phyloP scores from a whole-genome alignment of 106 monocot species.

The Cymbidium sinense region DNA sequence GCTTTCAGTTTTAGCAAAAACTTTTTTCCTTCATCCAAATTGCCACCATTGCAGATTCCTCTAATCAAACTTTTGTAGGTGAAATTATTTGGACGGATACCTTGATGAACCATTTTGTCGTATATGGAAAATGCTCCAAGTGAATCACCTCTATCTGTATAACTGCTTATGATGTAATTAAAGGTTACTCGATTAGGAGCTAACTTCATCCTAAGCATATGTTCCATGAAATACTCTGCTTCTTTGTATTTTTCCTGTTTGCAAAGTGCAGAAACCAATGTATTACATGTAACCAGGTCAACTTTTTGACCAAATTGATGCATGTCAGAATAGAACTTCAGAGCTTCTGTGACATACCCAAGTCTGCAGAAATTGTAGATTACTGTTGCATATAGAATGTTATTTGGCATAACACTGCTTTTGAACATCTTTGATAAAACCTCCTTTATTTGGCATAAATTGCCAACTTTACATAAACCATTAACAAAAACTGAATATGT shows the following conservation, averaged over 20 bases:
- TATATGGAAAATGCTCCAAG: conserved; percentile 40
- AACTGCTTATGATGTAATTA: conserved; percentile 48
- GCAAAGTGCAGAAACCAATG: conserved; percentile 44
- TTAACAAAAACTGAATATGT: conserved; percentile 65
- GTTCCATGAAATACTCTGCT: conserved; percentile 59
- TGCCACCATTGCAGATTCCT: conserved; percentile 49
- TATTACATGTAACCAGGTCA: conserved; percentile 40
- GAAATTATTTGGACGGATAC: conserved; percentile 27
- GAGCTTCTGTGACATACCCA: conserved; percentile 41
- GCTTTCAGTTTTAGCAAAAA: conserved; percentile 32
- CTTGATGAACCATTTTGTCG: conserved; percentile 51
- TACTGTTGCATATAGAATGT: conserved; percentile 40
- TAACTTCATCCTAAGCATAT: conserved; percentile 55
- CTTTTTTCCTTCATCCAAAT: conserved; percentile 41
- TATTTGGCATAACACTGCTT: conserved; percentile 41
- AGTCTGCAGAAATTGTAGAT: conserved; percentile 39
- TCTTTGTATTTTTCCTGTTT: conserved; percentile 28
- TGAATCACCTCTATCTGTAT: conserved; percentile 38
- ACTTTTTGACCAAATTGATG: conserved; percentile 18
- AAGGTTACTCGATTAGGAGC: conserved; percentile 27
- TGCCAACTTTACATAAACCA: conserved; percentile 44
- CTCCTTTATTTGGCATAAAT: conserved; percentile 21
- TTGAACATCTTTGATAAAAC: conserved; percentile 52
- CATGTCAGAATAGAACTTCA: conserved; percentile 43
- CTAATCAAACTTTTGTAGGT: conserved; percentile 60